Conservation (phyloP, 2,329 filamentous ascomycete species). For the Aureobasidium sp. region DNA sequence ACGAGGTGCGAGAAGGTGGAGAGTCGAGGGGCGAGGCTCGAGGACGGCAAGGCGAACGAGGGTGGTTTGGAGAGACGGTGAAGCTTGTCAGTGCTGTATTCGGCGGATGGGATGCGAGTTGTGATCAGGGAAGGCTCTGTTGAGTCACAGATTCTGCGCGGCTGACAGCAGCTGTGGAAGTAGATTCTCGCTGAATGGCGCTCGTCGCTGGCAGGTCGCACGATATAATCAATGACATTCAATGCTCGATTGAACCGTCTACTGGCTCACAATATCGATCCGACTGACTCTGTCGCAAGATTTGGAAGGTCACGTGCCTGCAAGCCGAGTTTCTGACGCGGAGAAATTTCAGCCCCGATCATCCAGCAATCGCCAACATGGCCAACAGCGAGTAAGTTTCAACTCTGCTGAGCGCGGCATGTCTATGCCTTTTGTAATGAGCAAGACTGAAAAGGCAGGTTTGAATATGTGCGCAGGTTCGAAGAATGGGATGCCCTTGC, state of each 20-base stretch:
- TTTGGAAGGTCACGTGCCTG: background rate
- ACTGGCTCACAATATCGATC: background rate
- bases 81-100: too few relatives aligned
- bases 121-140: too few relatives aligned
- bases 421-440: background rate
- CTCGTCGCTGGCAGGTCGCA: background rate
- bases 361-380: conserved; percentile 3
- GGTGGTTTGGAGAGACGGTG: background rate
- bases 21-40: background rate
- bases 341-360: background rate
- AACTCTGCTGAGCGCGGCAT: background rate
- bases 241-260: background rate
- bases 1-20: background rate
- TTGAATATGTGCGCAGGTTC: conserved; percentile 87
- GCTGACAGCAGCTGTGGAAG: background rate
- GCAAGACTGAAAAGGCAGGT: conserved; percentile 31
- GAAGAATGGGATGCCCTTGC: conserved; percentile 75
- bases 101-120: too few relatives aligned
- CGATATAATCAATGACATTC: too few relatives aligned
- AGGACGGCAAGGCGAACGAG: background rate
- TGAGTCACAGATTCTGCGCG: too few relatives aligned
- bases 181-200: background rate
- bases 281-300: background rate
- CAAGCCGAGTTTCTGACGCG: background rate
- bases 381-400: conserved; percentile 16